Evolutionary conservation across 2,329 filamentous ascomycete species (phyloP).

Genomic region (Apiospora hydei): DNA sequence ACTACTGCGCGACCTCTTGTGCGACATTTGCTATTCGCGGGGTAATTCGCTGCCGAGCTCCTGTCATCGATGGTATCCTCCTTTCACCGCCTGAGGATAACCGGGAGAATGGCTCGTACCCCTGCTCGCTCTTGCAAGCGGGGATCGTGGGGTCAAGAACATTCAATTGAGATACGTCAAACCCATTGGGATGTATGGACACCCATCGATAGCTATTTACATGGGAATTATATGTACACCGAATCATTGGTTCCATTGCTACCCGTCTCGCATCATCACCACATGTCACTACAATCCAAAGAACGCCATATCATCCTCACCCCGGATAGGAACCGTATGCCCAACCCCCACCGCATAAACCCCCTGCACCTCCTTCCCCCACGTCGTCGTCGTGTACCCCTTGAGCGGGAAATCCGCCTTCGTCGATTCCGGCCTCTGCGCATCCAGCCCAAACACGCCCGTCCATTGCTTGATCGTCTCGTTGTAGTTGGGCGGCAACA

Average conservation of each 20-base stretch:
- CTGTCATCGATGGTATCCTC: constrained; percentile 1
- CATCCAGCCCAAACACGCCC: constrained; percentile 43
- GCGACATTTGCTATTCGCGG: constrained; percentile 27
- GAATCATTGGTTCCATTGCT: neutral
- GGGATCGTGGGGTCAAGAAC: neutral
- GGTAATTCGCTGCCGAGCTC: constrained; percentile 30
- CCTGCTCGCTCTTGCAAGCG: neutral
- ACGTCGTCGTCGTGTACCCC: constrained; percentile 29
- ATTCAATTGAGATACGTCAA: neutral
- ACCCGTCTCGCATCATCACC: neutral
- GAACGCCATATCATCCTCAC: constrained; percentile 30
- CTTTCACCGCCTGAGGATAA: neutral
- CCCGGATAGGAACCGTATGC: constrained; percentile 28
- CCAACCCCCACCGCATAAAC: constrained; percentile 29
- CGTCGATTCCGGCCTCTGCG: neutral
- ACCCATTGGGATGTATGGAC: too few relatives aligned
- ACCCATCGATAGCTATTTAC: too few relatives aligned
- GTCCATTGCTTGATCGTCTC: constrained; percentile 44
- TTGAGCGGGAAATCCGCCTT: constrained; percentile 25
- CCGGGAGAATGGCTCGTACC: neutral
- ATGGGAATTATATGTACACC: too few relatives aligned
- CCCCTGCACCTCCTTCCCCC: constrained; percentile 28
- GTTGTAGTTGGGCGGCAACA: constrained; percentile 35
- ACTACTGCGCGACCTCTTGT: neutral
- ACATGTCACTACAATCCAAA: constrained; percentile 27